Evolutionary conservation across 2,329 filamentous ascomycete genomes (phyloP).

Genomic region (Trichophyton benhamiae): DNA sequence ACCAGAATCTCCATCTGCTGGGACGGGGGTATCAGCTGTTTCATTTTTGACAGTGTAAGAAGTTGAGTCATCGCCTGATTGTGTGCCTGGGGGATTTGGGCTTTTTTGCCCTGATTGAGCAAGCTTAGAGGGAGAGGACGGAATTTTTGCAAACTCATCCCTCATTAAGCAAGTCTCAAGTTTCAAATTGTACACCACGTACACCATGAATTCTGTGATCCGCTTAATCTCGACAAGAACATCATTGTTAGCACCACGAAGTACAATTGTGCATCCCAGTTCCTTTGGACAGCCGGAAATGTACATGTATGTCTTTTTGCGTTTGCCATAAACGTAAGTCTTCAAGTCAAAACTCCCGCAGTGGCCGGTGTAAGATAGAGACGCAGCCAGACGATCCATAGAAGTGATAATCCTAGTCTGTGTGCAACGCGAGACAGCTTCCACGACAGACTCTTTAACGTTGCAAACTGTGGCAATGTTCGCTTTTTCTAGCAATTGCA

Average conservation of each 20-base stretch:
- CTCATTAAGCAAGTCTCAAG: slow-evolving; percentile 88
- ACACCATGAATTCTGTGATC: slow-evolving; percentile 97
- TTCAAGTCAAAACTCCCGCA: slow-evolving; percentile 88
- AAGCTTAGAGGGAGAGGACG: slow-evolving; percentile 24
- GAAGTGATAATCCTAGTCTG: slow-evolving; percentile 89
- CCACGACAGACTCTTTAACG: slow-evolving; percentile 89
- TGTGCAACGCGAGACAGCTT: slow-evolving; percentile 84
- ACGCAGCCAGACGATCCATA: slow-evolving; percentile 77
- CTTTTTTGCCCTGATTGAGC: slow-evolving; percentile 10
- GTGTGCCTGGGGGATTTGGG: neutral
- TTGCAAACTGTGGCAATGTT: slow-evolving; percentile 92
- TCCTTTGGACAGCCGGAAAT: slow-evolving; percentile 80
- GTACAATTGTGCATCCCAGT: slow-evolving; percentile 84
- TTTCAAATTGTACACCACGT: slow-evolving; percentile 95
- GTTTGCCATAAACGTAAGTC: slow-evolving; percentile 74
- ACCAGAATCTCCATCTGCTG: neutral
- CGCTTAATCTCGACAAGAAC: slow-evolving; percentile 70
- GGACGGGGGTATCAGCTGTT: neutral
- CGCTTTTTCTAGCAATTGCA: slow-evolving; percentile 76
- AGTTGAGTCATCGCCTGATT: neutral
- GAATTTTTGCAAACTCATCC: slow-evolving; percentile 81
- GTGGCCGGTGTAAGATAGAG: slow-evolving; percentile 61
- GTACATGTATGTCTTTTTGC: slow-evolving; percentile 92
- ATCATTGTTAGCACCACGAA: slow-evolving; percentile 65
- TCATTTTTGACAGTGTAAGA: neutral